Evolutionary conservation across 1,284 basidiomycete species (phyloP), one percentile per base, ranked within the genome.

Genomic region (Leccinum fuscescens): DNA sequence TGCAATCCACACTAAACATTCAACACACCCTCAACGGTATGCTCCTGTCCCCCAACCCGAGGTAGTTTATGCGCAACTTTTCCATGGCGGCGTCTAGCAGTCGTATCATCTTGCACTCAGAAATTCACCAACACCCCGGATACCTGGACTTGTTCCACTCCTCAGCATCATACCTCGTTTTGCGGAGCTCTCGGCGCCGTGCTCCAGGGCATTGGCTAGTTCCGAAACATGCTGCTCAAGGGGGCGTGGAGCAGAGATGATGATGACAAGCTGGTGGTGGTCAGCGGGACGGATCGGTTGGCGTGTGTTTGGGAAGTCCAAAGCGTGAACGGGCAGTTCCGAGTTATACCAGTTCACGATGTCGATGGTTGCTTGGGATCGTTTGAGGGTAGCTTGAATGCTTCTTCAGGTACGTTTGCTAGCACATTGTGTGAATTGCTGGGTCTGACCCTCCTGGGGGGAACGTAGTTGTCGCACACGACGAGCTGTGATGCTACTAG

Each of bases 281-380:
- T 92, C 0, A 90, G 90, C 48, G 90, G 90, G 42, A 90, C 90
- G 1, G 90, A 93, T 72, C 78, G 90, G 59, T 90, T 86, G 80
- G 93, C 96, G 35, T 94, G 91, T 57, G 89, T 98, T 35, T 97
- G 94, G 94, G 94, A 96, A 22, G 92, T 94, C 2, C 92, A 96
- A 66, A 93, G 84, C 31, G 31, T 33, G 31, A 33, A 33, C 65
- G 88, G 85, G 12, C 89, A 87, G 67, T 33, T 33, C 31, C 31
- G 86, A 95, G 8, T 72, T 90, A 67, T 96, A 96, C 79, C 96
- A 96, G 83, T 33, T 33, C 31, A 33, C 31, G 31, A 33, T 33
- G 31, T 33, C 31, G 31, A 33, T 33, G 31, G 11, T 33, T 33
- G 31, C 31, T 33, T 33, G 33, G 12, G 33, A 33, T 33, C 33